Evolutionary conservation across 495 filamentous ascomycete species (phyloP).

Genomic region (Xylaria castorea): DNA sequence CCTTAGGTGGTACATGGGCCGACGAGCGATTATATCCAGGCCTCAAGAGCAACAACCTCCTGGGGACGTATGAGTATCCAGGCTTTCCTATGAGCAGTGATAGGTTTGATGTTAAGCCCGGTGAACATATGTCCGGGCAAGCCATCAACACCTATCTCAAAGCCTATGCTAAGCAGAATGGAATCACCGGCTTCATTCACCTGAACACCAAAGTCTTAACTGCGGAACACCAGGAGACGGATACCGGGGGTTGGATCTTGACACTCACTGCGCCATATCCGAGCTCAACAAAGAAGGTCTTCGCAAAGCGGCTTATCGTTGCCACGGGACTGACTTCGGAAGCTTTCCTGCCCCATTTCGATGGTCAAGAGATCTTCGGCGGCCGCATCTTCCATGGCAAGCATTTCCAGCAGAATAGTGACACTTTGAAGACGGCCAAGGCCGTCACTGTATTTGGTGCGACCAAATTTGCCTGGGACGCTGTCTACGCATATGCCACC

Average conservation of each 20-base stretch:
- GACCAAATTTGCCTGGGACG: slow-evolving; percentile 77
- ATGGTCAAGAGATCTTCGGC: slow-evolving; percentile 40
- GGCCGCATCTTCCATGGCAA: slow-evolving; percentile 68
- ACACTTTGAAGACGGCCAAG: slow-evolving; percentile 41
- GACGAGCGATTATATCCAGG: slow-evolving; percentile 68
- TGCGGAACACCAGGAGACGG: slow-evolving; percentile 51
- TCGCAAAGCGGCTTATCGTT: slow-evolving; percentile 36
- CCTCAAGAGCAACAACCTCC: slow-evolving; percentile 64
- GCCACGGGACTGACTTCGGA: slow-evolving; percentile 43
- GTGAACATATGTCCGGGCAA: slow-evolving; percentile 70
- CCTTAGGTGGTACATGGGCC: slow-evolving; percentile 74
- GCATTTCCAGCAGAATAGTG: slow-evolving; percentile 51
- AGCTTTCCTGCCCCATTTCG: slow-evolving; percentile 40
- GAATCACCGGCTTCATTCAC: slow-evolving; percentile 57
- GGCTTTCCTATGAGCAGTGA: slow-evolving; percentile 73
- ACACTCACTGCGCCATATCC: slow-evolving; percentile 35
- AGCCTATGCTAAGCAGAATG: slow-evolving; percentile 62
- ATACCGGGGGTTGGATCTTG: slow-evolving; percentile 45
- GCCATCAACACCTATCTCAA: slow-evolving; percentile 68
- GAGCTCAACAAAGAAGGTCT: slow-evolving; percentile 28
- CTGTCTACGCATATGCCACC: slow-evolving; percentile 68
- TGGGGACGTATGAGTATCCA: slow-evolving; percentile 72
- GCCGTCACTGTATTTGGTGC: slow-evolving; percentile 68
- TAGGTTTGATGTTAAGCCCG: slow-evolving; percentile 63
- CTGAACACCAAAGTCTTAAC: slow-evolving; percentile 59